These are phyloP conservation scores for Umbelopsis sp. DNA, from an alignment of 371 early-diverging fungal species.

Conservation along the genomic window DNA sequence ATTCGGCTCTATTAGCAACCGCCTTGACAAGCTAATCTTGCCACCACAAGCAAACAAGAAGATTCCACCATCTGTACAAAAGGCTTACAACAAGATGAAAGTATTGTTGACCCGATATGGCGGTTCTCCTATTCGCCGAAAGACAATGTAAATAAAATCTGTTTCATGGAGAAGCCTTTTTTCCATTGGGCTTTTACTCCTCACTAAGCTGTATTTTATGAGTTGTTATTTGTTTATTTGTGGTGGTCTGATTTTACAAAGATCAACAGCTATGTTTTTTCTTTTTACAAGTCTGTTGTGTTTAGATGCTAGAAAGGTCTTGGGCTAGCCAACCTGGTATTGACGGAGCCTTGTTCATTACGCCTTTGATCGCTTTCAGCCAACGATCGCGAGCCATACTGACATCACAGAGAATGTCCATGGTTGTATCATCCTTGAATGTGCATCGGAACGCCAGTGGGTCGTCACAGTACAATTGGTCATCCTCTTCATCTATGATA, in stretches of 20 bases:
- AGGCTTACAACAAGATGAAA: slow-evolving; percentile 8
- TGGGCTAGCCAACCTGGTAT: slow-evolving; percentile 11
- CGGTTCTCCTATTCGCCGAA: neutral
- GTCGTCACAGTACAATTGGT: neutral
- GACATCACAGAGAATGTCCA: neutral
- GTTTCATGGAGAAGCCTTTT: neutral
- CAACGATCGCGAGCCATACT: slow-evolving; percentile 1
- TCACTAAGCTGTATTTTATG: no score
- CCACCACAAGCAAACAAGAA: slow-evolving; percentile 1
- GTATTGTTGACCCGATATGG: slow-evolving; percentile 10
- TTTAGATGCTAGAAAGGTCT: slow-evolving; percentile 8
- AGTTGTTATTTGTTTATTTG: neutral
- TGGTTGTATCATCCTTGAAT: neutral
- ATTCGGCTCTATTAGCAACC: neutral
- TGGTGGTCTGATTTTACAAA: neutral
- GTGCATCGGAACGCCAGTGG: slow-evolving; percentile 9
- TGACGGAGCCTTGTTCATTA: slow-evolving; percentile 13
- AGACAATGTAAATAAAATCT: slow-evolving; percentile 11
- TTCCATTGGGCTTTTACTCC: neutral
- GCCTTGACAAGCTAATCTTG: slow-evolving; percentile 3
- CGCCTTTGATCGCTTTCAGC: slow-evolving; percentile 10
- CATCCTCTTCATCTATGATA: slow-evolving; percentile 9
- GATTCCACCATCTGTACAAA: slow-evolving; percentile 9
- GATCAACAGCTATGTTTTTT: neutral
- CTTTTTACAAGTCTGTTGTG: neutral